Base-by-base conservation (phyloP, 2,329 filamentous ascomycete species). In the Rutstroemia sp. region DNA sequence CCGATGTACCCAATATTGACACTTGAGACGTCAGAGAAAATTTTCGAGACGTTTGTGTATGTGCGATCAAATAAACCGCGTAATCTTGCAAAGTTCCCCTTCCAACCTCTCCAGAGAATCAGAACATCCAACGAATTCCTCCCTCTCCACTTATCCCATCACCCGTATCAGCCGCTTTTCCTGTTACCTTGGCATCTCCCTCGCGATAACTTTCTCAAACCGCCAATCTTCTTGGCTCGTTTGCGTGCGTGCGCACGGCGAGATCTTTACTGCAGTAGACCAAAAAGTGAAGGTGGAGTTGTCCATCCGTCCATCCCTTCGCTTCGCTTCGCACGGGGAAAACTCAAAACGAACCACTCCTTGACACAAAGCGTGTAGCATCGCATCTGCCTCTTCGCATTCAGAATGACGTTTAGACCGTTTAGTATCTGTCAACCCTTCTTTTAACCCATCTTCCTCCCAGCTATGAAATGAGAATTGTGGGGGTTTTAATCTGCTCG, bases 311-410 rank as follows among this genome's bases (percentile, higher is more conserved):
- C 39, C 30, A 54, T 16, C 4, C 10, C 41, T 47, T 44, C 53
- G 53, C 46, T 55, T 42, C 30, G 18, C 34, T 44, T 18, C 18
- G 38, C 47, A 34, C 34, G 25, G 44, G 34, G 10, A 49, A 41
- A 55, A 55, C 46, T 44, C 34, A 44, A 55, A 55, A 45, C 53
- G 46, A 55, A 51, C 38, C 18, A 30, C 38, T 18, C 53, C 47
- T 55, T 55, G 53, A 55, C 47, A 50, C 53, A 55, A 23, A 14
- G 45, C 18, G 23, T 44, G 53, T 55, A 55, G 49, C 53, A 51
- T 38, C 19, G 18, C 6, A 23, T 41, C 5, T 44, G 4, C 27
- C 12, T 44, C 45, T 12, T 25, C 39, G 2, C 16, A 18, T 42
- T 42, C 39, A 34, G 16, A 4, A 45, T 45, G 21, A 19, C 12